Evolutionary conservation across 163 green algal genomes (phyloP), one percentile per base, ranked within the genome.

Genomic region (Scenedesmus sp.): DNA sequence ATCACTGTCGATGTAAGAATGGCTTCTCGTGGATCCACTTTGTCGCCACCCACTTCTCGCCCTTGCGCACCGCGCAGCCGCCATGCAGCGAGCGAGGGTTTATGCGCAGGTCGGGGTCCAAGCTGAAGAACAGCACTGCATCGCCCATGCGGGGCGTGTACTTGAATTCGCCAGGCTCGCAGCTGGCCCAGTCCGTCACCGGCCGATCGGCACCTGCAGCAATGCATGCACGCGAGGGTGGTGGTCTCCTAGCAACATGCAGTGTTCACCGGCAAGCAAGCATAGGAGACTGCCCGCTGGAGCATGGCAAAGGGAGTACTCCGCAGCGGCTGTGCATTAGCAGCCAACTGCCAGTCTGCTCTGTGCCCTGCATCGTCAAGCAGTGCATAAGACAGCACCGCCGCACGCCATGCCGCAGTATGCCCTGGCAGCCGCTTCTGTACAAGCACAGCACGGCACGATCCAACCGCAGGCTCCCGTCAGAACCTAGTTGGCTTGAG

Each of bases 101-200:
- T 13, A 96, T 95, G 0, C 90, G 82, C 13, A 95, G 93, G 56
- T 95, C 94, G 26, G 93, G 94, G 56, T 87, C 78, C 20, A 96
- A 56, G 46, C 84, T 91, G 93, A 93, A 98, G 81, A 98, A 98
- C 35, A 98, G 85, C 72, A 98, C 91, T 15, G 94, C 96, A 76
- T 98, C 96, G 46, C 96, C 96, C 79, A 93, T 88, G 33, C 90
- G 91, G 1, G 96, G 95, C 86, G 94, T 96, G 88, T 95, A 95
- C 91, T 95, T 95, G 87, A 94, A 95, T 1, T 88, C 93, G 30
- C 81, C 89, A 43, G 93, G 91, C 22, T 94, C 85, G 79, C 92
- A 79, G 83, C 51, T 78, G 43, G 53, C 78, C 85, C 88, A 93
- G 88, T 96, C 92, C 37, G 40, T 59, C n/a, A 95, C 94, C 33